phyloP scores from a whole-genome alignment of 768 basidiomycete species.

The Leucocoprinus birnbaumii region DNA sequence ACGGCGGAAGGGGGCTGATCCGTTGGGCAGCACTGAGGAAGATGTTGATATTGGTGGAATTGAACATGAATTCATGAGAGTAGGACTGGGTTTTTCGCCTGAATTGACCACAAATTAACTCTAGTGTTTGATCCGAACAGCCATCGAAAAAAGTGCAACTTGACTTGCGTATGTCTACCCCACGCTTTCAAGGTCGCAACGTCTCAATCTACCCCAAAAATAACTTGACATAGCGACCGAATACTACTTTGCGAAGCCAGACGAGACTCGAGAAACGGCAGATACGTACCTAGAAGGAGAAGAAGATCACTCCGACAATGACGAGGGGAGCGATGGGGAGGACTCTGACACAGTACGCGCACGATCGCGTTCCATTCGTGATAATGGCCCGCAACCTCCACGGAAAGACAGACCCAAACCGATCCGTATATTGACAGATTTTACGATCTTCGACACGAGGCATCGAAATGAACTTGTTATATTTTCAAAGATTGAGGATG shows the following conservation, averaged over 20 bases:
- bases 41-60: neutral
- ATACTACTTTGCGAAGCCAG: neutral
- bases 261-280: slow-evolving; percentile 1
- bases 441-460: slow-evolving; percentile 57
- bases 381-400: no score
- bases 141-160: slow-evolving; percentile 8
- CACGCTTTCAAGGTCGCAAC: neutral
- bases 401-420: slow-evolving; percentile 9
- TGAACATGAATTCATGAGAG: neutral
- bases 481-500: slow-evolving; percentile 42
- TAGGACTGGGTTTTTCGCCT: neutral
- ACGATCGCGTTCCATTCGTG: neutral
- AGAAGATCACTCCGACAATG: slow-evolving; percentile 1
- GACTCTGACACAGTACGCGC: neutral
- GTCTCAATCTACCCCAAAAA: neutral
- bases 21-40: neutral
- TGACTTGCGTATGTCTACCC: slow-evolving; percentile 9
- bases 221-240: slow-evolving; percentile 1
- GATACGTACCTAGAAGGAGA: slow-evolving; percentile 9
- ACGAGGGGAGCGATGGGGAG: neutral
- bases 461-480: slow-evolving; percentile 44
- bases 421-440: slow-evolving; percentile 47
- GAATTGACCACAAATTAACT: no score
- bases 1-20: neutral
- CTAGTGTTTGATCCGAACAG: neutral